Conservation (phyloP, 2,329 filamentous ascomycete species). For the Clonostachys solani region DNA sequence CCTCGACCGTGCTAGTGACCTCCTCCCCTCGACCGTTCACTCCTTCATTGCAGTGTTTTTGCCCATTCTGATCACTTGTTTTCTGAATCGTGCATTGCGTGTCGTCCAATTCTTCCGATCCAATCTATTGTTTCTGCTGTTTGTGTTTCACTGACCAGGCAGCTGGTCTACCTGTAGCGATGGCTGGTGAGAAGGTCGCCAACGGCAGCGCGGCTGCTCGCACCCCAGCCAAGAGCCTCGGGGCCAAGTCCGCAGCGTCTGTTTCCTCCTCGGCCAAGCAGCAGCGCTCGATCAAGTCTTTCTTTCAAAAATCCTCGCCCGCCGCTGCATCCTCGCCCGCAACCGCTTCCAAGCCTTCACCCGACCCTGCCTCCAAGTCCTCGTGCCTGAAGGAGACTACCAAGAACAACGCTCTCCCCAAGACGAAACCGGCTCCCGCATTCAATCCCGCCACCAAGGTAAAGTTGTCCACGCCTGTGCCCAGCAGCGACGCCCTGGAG, state of each 20-base stretch:
- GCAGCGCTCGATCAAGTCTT: constrained; percentile 37
- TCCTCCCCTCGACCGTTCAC: not conserved
- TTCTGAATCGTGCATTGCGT: too few relatives aligned
- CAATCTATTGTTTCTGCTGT: too few relatives aligned
- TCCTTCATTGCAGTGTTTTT: too few relatives aligned
- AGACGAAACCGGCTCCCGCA: constrained; percentile 21
- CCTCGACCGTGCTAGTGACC: not conserved
- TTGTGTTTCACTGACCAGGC: too few relatives aligned
- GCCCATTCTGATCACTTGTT: too few relatives aligned
- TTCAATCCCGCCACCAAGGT: constrained; percentile 35
- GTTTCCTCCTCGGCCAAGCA: constrained; percentile 23
- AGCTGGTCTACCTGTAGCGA: too few relatives aligned
- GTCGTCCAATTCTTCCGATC: too few relatives aligned
- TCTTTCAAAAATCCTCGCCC: constrained; percentile 37
- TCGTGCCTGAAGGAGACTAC: constrained; percentile 32
- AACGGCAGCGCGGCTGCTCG: constrained; percentile 12
- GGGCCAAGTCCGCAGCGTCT: constrained; percentile 13
- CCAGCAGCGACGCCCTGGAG: constrained; percentile 73
- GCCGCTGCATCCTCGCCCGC: constrained; percentile 21
- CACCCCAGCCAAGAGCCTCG: constrained; percentile 23
- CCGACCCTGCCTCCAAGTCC: constrained; percentile 13
- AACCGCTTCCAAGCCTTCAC: not conserved
- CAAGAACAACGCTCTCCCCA: constrained; percentile 31
- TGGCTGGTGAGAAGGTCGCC: too few relatives aligned
- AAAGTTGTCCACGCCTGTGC: constrained; percentile 59